Percentiles rank a stretch among this genome's conserved stretches.
Evolutionary conservation across 139 green algal genomes (phyloP).

Genomic region (Closterium sp.): DNA sequence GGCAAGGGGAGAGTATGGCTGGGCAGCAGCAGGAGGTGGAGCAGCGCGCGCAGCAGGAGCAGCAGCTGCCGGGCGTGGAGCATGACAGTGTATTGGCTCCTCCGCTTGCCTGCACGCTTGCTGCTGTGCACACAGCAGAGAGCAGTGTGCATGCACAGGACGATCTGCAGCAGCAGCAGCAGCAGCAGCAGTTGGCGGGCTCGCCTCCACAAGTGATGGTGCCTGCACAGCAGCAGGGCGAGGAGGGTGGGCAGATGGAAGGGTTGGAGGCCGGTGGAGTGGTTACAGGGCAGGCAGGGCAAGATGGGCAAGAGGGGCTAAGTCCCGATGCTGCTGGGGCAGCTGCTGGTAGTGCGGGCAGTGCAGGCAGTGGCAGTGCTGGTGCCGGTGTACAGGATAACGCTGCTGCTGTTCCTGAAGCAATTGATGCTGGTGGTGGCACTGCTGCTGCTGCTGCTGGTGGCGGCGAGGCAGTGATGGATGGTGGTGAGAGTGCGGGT

Average conservation of each 20-base stretch:
- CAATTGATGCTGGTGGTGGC: too few species aligned
- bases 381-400: not conserved
- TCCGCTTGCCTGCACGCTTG: not conserved
- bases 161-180: not conserved
- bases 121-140: not conserved
- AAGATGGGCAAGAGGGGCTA: not conserved
- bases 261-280: not conserved
- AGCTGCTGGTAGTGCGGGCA: not conserved
- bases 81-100: not conserved
- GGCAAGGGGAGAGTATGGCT: not conserved
- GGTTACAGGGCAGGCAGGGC: not conserved
- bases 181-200: not conserved
- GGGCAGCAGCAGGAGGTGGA: not conserved
- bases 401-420: too few species aligned
- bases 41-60: not conserved
- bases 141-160: not conserved
- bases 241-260: not conserved
- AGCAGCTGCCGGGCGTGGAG: not conserved
- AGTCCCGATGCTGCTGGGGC: not conserved
- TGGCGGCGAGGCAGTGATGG: not conserved
- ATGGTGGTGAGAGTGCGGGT: not conserved
- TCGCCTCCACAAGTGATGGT: not conserved
- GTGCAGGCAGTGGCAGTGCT: not conserved
- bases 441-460: not conserved
- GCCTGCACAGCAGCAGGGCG: not conserved